phyloP scores from a whole-genome alignment of 805 yeast genomes.

The Yamadazyma insecticola region DNA sequence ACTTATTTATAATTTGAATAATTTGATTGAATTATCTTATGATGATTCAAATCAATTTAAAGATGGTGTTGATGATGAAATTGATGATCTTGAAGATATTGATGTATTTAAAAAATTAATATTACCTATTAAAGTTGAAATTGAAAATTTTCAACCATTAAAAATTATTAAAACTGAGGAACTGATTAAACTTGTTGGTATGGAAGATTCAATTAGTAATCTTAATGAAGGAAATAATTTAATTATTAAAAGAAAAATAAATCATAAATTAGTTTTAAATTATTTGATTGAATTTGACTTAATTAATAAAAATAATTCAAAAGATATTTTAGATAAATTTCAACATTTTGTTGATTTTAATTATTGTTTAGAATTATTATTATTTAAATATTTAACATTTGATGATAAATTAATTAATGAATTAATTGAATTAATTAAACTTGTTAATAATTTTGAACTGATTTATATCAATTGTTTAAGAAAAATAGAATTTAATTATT shows the following conservation, averaged over 20 bases:
- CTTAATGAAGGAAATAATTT: no score
- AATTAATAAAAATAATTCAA: conserved; percentile 19
- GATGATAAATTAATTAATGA: conserved; percentile 15
- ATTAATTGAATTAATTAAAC: conserved; percentile 14
- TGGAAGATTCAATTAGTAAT: conserved; percentile 31
- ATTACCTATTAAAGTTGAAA: conserved; percentile 20
- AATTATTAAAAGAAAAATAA: conserved; percentile 28
- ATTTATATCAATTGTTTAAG: conserved; percentile 54
- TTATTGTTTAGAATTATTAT: conserved; percentile 46
- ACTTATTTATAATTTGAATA: conserved; percentile 12
- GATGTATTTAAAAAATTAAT: conserved; percentile 9
- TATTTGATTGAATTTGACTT: conserved; percentile 47
- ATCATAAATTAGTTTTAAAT: conserved; percentile 40
- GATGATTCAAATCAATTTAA: conserved; percentile 14
- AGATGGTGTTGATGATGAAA: conserved; percentile 14
- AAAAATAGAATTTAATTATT: conserved; percentile 52
- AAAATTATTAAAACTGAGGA: conserved; percentile 13
- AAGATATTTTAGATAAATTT: conserved; percentile 31
- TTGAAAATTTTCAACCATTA: conserved; percentile 24
- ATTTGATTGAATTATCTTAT: conserved; percentile 14
- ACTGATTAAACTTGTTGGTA: conserved; percentile 39
- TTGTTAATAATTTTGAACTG: conserved; percentile 11
- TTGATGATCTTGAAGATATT: no score
- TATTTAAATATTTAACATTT: conserved; percentile 37
- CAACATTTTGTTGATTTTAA: conserved; percentile 38